phyloP scores from a whole-genome alignment of 345 rosid genomes.

The Abelmoschus esculentus region DNA sequence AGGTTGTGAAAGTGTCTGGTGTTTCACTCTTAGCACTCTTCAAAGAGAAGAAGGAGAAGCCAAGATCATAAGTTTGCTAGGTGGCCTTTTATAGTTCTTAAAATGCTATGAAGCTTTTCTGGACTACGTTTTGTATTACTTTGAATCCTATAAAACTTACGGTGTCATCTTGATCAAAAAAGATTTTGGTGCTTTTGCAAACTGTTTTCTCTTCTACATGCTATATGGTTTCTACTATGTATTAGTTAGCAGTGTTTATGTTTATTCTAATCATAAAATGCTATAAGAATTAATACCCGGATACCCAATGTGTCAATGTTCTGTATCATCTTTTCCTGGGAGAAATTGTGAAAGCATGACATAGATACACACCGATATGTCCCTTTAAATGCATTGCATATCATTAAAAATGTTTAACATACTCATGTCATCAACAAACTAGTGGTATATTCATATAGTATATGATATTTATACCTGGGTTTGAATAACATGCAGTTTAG shows the following conservation, averaged over 20 bases:
- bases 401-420: not conserved
- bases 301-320: not conserved
- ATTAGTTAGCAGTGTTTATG: not conserved
- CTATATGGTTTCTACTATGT: not conserved
- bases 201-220: not conserved
- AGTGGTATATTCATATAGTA: not conserved
- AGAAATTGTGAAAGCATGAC: not conserved
- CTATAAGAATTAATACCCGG: not conserved
- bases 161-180: not conserved
- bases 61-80: conserved; percentile 25
- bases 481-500: not conserved
- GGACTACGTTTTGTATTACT: not conserved
- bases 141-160: not conserved
- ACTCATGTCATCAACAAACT: not conserved
- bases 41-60: conserved; percentile 33
- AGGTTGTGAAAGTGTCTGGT: conserved; percentile 24
- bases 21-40: conserved; percentile 27
- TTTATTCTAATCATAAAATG: not conserved
- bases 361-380: not conserved
- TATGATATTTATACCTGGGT: not conserved
- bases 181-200: not conserved
- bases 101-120: not conserved
- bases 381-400: not conserved
- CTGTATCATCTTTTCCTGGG: not conserved
- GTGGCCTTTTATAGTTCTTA: not conserved